Evolutionary conservation across 2,329 filamentous ascomycete species (phyloP).

Genomic region (Lecanoromycetidae sp.): DNA sequence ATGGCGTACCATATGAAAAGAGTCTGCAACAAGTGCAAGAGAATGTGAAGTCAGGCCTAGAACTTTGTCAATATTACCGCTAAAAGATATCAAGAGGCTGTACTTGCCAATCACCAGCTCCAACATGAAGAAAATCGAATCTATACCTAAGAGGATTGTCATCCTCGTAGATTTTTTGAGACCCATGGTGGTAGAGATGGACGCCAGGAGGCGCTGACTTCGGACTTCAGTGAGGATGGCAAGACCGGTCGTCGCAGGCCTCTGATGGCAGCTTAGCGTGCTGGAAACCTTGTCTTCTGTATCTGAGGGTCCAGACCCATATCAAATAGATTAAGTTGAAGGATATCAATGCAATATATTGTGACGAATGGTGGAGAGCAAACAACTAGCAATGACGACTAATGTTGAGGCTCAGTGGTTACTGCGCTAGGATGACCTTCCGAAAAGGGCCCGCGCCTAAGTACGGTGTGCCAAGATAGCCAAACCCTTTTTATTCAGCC

Average conservation of each 20-base stretch:
- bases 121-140: slow-evolving; percentile 77
- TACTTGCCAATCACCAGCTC: slow-evolving; percentile 61
- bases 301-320: background rate
- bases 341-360: background rate
- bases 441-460: background rate
- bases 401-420: too few species aligned
- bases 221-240: background rate
- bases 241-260: too few species aligned
- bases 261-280: background rate
- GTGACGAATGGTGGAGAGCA: background rate
- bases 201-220: background rate
- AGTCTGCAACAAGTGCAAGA: slow-evolving; percentile 85
- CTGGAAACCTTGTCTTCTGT: background rate
- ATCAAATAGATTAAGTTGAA: background rate
- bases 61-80: slow-evolving; percentile 6
- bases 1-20: slow-evolving; percentile 80
- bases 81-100: background rate
- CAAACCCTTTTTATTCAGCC: too few species aligned
- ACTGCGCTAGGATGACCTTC: background rate
- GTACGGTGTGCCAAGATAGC: background rate
- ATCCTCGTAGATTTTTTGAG: slow-evolving; percentile 91
- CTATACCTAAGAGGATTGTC: slow-evolving; percentile 81
- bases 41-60: slow-evolving; percentile 73
- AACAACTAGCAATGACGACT: background rate
- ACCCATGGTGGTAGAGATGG: slow-evolving; percentile 7